Conservation (phyloP, 2,329 filamentous ascomycete species). For the Fusarium temperatum region DNA sequence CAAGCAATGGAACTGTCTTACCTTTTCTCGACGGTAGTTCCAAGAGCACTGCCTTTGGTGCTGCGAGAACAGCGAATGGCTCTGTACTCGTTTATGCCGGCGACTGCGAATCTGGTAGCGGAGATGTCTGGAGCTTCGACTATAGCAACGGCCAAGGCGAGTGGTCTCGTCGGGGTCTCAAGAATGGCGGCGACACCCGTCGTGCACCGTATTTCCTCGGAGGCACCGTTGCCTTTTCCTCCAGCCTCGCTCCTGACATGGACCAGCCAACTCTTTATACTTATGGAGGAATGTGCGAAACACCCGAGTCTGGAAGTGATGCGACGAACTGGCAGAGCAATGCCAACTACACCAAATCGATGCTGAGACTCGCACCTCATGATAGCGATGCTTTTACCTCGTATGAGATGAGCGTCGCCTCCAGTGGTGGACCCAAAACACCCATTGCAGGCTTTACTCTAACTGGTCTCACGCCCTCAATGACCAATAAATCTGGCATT, state of each 20-base stretch:
- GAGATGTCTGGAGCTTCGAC: conserved; percentile 73
- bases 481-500: conserved; percentile 71
- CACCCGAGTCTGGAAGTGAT: conserved; percentile 43
- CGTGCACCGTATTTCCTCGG: conserved; percentile 61
- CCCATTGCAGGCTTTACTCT: conserved; percentile 89
- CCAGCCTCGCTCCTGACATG: conserved; percentile 61
- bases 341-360: conserved; percentile 82
- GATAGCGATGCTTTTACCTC: conserved; percentile 39
- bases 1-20: conserved; percentile 61
- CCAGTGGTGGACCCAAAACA: conserved; percentile 69
- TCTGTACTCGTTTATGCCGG: conserved; percentile 79
- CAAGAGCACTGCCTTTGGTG: conserved; percentile 68
- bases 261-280: conserved; percentile 70
- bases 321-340: conserved; percentile 68
- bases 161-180: conserved; percentile 39
- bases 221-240: conserved; percentile 73
- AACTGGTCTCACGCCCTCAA: conserved; percentile 76
- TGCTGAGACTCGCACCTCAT: conserved; percentile 72
- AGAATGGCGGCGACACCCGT: conserved; percentile 31
- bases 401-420: conserved; percentile 52
- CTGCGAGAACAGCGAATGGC: conserved; percentile 73
- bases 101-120: conserved; percentile 67
- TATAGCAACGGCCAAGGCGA: neutral
- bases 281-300: conserved; percentile 92
- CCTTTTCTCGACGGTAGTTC: conserved; percentile 67